Conservation (phyloP, 2,329 filamentous ascomycete genomes). For the Akanthomyces dipterigenus region DNA sequence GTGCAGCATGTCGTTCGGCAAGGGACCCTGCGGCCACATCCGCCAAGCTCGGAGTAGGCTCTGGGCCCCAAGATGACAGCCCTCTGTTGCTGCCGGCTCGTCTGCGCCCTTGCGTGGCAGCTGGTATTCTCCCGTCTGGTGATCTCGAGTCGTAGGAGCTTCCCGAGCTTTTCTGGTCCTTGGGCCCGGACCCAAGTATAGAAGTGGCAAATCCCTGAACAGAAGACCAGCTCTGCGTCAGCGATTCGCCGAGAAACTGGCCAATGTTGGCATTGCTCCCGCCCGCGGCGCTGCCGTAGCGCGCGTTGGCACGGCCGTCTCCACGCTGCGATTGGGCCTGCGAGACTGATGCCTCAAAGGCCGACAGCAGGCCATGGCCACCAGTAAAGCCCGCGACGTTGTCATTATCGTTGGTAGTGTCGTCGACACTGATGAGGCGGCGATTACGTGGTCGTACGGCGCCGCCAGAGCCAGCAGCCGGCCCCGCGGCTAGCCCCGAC, state of each 20-base stretch:
- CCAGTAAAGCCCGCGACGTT: neutral
- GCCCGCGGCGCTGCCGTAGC: neutral
- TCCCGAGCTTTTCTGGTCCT: conserved; percentile 7
- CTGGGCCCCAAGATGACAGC: conserved; percentile 40
- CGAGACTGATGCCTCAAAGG: conserved; percentile 25
- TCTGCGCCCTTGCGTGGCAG: conserved; percentile 17
- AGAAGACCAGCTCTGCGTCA: conserved; percentile 48
- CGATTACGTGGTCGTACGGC: conserved; percentile 45
- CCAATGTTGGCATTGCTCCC: conserved; percentile 31
- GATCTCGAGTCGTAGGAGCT: conserved; percentile 7
- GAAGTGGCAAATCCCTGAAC: conserved; percentile 48
- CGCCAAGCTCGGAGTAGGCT: conserved; percentile 38
- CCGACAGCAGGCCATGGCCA: conserved; percentile 25
- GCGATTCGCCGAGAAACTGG: conserved; percentile 43
- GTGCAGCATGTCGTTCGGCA: conserved; percentile 45
- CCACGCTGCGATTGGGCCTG: neutral
- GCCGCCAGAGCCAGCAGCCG: conserved; percentile 34
- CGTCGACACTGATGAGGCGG: conserved; percentile 31
- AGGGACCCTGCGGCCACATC: conserved; percentile 50
- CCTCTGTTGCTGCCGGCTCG: conserved; percentile 16
- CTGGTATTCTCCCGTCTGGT: neutral
- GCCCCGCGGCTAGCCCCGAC: conserved; percentile 40
- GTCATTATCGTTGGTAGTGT: conserved; percentile 24
- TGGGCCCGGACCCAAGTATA: conserved; percentile 25
- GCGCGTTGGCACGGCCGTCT: neutral